Evolutionary conservation across 306 rosid genomes (phyloP), one percentile per base, ranked within the genome.

Genomic region (Casuarina equisetifolia): DNA sequence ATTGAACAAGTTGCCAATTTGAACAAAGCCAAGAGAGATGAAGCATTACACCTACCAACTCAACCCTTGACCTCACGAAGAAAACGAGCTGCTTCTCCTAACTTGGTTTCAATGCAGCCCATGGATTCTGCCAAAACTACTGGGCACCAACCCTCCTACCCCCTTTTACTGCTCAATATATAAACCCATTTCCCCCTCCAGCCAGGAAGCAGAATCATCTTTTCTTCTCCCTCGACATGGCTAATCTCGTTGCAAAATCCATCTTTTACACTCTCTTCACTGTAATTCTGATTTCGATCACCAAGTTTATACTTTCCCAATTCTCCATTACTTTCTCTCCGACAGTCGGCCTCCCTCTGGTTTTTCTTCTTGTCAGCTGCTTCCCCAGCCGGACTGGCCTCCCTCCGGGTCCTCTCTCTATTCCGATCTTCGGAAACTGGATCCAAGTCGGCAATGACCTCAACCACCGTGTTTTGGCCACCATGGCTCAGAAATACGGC

Each of bases 381-480:
- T 48, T 75, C 66, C 86, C 20, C 3, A 68, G 54, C 2, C 55
- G 78, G 51, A 15, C 76, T 55, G 77, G 67, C 15, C 82, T 82
- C 9, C 96, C 95, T 45, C 97, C 98, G 0, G 89, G 95, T 3
- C 97, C 98, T 69, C 5, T 83, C 36, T 80, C 91, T 45, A 57
- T 91, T 9, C 98, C 98, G 4, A 85, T 93, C 73, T 86, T 93
- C 71, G 98, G 97, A 3, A 93, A 93, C 16, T 93, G 97, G 98
- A 79, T 93, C 5, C 97, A 89, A 87, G 91, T 91, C 32, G 98
- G 98, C 19, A 89, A 91, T 62, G 98, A 93, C 73, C 81, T 93
- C 4, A 91, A 91, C 76, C 98, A 93, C 71, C 89, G 97, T 19
- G 76, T 88, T 57, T 84, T 93, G 0, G 93, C 97, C 15, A 50